These are phyloP conservation scores for Flaveria bidentis DNA, from an alignment of 129 eudicot genomes.

Conservation along the genomic window DNA sequence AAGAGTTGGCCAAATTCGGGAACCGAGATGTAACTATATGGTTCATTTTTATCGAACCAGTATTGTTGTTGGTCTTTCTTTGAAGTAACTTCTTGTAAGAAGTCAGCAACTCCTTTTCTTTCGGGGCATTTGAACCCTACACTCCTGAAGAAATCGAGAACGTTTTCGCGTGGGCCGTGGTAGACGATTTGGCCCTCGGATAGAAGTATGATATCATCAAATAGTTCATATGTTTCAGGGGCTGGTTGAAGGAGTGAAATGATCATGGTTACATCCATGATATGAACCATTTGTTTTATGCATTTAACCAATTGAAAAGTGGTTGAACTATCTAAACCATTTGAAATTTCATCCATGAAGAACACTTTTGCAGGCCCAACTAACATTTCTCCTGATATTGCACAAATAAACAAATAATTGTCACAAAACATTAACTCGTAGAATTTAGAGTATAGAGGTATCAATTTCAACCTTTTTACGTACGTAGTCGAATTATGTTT, in stretches of 20 bases:
- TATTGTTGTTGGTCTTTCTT: constrained; percentile 81
- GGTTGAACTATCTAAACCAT: constrained; percentile 90
- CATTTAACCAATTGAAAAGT: constrained; percentile 63
- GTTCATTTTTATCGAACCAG: constrained; percentile 61
- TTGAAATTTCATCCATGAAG: constrained; percentile 85
- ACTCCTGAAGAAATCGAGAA: constrained; percentile 62
- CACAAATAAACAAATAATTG: not conserved
- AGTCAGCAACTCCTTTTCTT: constrained; percentile 76
- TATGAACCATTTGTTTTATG: constrained; percentile 70
- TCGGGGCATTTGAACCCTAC: constrained; percentile 79
- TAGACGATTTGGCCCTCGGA: constrained; percentile 71
- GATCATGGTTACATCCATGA: constrained; percentile 70
- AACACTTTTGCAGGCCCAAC: constrained; percentile 82
- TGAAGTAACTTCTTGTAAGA: constrained; percentile 80
- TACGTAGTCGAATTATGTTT: no score
- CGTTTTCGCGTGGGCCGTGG: constrained; percentile 66
- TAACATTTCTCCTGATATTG: constrained; percentile 74
- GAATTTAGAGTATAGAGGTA: no score
- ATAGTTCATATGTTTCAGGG: constrained; percentile 71
- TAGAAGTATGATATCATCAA: constrained; percentile 73
- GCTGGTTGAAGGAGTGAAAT: constrained; percentile 86
- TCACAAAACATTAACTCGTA: no score
- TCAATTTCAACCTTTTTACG: no score
- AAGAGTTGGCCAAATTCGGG: constrained; percentile 48
- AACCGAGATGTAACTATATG: constrained; percentile 53